Percentiles rank a stretch among this genome's conserved stretches.
phyloP scores from a whole-genome alignment of 2,329 filamentous ascomycete species.

The Aspergillus hiratsukae region DNA sequence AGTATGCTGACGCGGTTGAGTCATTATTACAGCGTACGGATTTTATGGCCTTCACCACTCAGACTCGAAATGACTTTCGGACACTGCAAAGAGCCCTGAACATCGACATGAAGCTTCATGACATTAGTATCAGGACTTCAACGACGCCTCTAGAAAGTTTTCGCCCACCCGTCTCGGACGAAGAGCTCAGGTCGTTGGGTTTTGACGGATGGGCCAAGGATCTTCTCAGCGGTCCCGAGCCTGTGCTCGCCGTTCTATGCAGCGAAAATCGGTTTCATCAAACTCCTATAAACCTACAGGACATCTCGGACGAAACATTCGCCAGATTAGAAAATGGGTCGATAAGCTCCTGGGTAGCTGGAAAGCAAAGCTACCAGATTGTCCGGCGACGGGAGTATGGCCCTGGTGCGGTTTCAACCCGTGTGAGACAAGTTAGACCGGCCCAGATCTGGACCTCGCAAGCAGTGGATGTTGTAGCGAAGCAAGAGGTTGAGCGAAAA shows the following conservation, averaged over 20 bases:
- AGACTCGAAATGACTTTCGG: constrained; percentile 69
- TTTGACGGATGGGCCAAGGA: constrained; percentile 79
- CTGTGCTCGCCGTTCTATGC: constrained; percentile 85
- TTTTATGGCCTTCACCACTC: constrained; percentile 65
- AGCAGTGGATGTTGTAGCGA: constrained; percentile 60
- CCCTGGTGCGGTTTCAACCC: constrained; percentile 64
- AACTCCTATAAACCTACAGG: constrained; percentile 60
- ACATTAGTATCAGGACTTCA: constrained; percentile 66
- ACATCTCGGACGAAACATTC: constrained; percentile 65
- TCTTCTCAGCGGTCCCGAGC: constrained; percentile 71
- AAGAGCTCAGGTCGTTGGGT: constrained; percentile 56
- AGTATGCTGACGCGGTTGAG: constrained; percentile 61
- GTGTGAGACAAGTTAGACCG: constrained; percentile 55
- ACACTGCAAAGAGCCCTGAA: constrained; percentile 65
- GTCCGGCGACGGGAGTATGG: constrained; percentile 76
- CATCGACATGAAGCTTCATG: constrained; percentile 59
- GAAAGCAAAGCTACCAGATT: constrained; percentile 60
- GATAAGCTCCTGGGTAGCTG: constrained; percentile 67
- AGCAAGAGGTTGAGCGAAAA: constrained; percentile 55
- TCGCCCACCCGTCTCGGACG: constrained; percentile 49
- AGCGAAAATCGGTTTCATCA: constrained; percentile 64
- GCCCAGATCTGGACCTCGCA: constrained; percentile 73
- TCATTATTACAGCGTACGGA: constrained; percentile 51
- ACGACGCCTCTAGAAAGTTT: constrained; percentile 53
- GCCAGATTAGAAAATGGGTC: constrained; percentile 56